Percentiles rank a stretch among this genome's conserved stretches.
Evolutionary conservation across 1,139 yeast genomes (phyloP).

Genomic region (Eremothecium gossypii): DNA sequence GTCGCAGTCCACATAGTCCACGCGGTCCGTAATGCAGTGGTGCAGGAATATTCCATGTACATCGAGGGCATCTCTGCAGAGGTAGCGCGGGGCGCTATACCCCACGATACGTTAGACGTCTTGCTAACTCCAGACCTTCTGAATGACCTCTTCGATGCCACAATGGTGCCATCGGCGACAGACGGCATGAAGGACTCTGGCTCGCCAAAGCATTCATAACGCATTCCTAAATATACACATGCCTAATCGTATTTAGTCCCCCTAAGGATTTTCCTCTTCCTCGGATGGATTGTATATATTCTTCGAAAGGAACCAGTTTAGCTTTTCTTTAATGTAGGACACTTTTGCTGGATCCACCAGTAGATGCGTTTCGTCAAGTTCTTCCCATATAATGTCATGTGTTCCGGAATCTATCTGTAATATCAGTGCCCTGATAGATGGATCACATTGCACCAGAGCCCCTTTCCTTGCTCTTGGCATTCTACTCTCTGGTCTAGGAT

Average conservation of each 20-base stretch:
- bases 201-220: too few species aligned
- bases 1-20: constrained; percentile 44
- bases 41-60: constrained; percentile 40
- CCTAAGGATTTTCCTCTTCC: constrained; percentile 41
- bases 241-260: background rate
- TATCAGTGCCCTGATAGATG: constrained; percentile 81
- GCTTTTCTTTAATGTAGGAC: constrained; percentile 63
- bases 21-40: constrained; percentile 49
- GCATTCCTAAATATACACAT: background rate
- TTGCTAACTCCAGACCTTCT: constrained; percentile 8
- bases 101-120: constrained; percentile 15
- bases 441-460: constrained; percentile 54
- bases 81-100: constrained; percentile 18
- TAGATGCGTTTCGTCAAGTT: constrained; percentile 83
- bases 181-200: too few species aligned
- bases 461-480: constrained; percentile 33
- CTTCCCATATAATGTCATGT: constrained; percentile 67
- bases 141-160: too few species aligned
- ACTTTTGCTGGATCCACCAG: constrained; percentile 71
- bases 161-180: background rate
- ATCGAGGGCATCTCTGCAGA: constrained; percentile 28
- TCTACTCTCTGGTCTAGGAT: background rate
- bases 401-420: constrained; percentile 62
- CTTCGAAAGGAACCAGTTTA: constrained; percentile 65
- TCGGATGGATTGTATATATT: constrained; percentile 81